These are phyloP conservation scores for Plasmodium cynomolgi DNA, from an alignment of 169 alveolate genomes.

Conservation along the genomic window DNA sequence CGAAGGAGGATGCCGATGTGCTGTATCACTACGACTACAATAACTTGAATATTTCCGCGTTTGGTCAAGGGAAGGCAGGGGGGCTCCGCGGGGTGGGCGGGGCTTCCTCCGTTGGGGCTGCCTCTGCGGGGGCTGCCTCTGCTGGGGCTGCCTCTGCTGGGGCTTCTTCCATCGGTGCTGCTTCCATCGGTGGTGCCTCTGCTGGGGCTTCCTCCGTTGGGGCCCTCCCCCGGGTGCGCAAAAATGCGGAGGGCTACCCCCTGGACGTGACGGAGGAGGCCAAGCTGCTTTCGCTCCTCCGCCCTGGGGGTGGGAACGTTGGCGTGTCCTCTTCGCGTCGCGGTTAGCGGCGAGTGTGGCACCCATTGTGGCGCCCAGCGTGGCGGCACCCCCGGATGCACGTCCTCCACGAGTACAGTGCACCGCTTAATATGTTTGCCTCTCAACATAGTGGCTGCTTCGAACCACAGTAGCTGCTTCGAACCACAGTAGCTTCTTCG, in stretches of 20 bases:
- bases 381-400: too few species aligned
- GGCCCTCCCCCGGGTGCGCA: background rate
- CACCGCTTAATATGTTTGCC: too few species aligned
- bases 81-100: background rate
- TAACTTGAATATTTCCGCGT: slow-evolving; percentile 32
- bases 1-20: background rate
- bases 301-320: background rate
- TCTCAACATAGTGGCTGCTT: background rate
- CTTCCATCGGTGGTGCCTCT: background rate
- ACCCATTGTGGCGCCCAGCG: too few species aligned
- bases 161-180: background rate
- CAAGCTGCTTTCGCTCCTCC: slow-evolving; percentile 29
- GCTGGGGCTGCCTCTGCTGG: too few species aligned
- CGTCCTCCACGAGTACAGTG: too few species aligned
- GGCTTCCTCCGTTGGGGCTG: background rate
- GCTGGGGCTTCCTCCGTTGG: too few species aligned
- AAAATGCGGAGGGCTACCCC: slow-evolving; percentile 43
- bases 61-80: background rate
- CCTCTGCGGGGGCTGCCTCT: background rate
- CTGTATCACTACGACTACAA: slow-evolving; percentile 59
- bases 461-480: too few species aligned
- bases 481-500: too few species aligned
- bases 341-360: too few species aligned
- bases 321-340: too few species aligned
- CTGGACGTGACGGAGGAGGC: slow-evolving; percentile 17